Conservation (phyloP, 768 basidiomycete species). For the Ramaria sp. region DNA sequence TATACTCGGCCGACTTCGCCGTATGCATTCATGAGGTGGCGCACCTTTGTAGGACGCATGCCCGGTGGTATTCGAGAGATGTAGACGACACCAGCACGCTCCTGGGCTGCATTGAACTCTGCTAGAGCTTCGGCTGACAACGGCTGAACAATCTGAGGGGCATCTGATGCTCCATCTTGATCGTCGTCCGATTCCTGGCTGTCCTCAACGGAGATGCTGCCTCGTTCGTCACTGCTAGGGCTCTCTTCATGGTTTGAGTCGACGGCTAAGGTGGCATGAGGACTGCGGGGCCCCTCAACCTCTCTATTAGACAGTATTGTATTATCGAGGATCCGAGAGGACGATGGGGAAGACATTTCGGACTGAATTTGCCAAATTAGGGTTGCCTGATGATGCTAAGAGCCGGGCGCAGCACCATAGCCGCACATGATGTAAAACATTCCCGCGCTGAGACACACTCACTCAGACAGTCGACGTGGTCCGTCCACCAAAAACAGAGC, state of each 20-base stretch:
- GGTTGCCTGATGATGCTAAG: too few relatives aligned
- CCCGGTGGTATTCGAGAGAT: constrained; percentile 95
- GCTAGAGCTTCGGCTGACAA: constrained; percentile 67
- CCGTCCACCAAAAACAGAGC: too few relatives aligned
- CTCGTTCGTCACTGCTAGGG: background rate
- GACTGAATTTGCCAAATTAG: too few relatives aligned
- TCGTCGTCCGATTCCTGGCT: background rate
- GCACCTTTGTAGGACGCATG: constrained; percentile 93
- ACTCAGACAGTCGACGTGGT: too few relatives aligned
- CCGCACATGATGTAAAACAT: too few relatives aligned
- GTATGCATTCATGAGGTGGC: constrained; percentile 82
- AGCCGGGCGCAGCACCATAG: too few relatives aligned
- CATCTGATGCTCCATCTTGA: background rate
- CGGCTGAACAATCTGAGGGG: constrained; percentile 29
- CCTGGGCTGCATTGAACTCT: constrained; percentile 62
- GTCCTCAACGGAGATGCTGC: background rate
- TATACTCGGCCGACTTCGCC: constrained; percentile 91
- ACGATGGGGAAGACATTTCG: too few relatives aligned
- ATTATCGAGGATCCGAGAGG: too few relatives aligned
- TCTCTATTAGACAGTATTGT: too few relatives aligned
- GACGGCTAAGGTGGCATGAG: too few relatives aligned
- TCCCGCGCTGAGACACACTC: too few relatives aligned
- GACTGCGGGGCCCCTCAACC: too few relatives aligned
- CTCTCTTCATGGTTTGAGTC: background rate
- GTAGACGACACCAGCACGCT: constrained; percentile 80